Conservation (phyloP, 306 rosid genomes). For the Begonia peltatifolia region DNA sequence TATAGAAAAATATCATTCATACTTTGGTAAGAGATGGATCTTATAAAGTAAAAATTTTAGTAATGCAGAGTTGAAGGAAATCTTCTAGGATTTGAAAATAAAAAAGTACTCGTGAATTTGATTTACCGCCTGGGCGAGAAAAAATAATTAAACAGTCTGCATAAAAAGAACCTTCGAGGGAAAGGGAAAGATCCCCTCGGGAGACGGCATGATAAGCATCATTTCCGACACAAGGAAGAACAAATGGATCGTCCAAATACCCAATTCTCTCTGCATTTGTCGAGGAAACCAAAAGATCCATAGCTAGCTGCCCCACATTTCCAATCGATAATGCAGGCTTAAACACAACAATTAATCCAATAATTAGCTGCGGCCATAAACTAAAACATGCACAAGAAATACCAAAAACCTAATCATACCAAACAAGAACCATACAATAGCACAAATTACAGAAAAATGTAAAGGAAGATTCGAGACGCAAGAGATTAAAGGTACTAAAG, state of each 20-base stretch:
- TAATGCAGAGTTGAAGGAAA: no score
- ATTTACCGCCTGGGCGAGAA: no score
- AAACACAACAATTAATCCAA: conserved; percentile 6
- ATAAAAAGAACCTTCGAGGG: conserved; percentile 60
- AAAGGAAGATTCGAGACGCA: background rate
- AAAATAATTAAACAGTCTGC: background rate
- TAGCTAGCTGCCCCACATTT: conserved; percentile 77
- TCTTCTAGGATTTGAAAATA: no score
- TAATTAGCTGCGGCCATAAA: no score
- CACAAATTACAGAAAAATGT: no score
- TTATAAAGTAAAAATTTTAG: no score
- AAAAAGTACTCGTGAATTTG: no score
- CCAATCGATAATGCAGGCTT: conserved; percentile 88
- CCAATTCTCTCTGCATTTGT: conserved; percentile 61
- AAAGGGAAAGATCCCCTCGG: conserved; percentile 68
- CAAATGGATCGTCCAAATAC: conserved; percentile 57
- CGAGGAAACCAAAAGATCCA: conserved; percentile 66
- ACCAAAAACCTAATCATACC: conserved; percentile 4
- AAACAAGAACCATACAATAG: no score
- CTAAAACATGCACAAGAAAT: background rate
- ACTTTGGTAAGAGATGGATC: no score
- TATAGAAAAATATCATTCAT: no score
- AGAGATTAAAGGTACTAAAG: conserved; percentile 5
- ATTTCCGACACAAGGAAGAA: conserved; percentile 88
- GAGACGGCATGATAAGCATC: conserved; percentile 80